Base-by-base conservation (phyloP, 495 filamentous ascomycete genomes). In the Clavariopsis aquatica region DNA sequence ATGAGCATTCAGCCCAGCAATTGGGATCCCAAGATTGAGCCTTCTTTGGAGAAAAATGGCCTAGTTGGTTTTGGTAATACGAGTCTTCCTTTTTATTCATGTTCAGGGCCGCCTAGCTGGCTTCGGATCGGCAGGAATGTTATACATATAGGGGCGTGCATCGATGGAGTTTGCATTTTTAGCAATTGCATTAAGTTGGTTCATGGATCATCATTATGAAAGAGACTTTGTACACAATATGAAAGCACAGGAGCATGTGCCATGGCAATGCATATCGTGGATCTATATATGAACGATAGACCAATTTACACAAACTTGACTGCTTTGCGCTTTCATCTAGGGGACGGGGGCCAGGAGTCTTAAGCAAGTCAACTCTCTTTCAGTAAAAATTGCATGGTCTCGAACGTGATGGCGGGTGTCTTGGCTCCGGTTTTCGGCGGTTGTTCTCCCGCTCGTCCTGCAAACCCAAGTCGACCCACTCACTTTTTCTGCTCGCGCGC, bases 341-440 rank as follows among this genome's bases (percentile, higher is more conserved):
- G n/a, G 10, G 49, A 52, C 27, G 49, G 49, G n/a, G n/a, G n/a
- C n/a, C n/a, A 52, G 49, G 19, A 24, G 26, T 52, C 31, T 19
- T 19, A 52, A n/a, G n/a, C n/a, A n/a, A n/a, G n/a, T n/a, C n/a
- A n/a, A n/a, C n/a, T n/a, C n/a, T n/a, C n/a, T n/a, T n/a, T n/a
- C n/a, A n/a, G n/a, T n/a, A n/a, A n/a, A n/a, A n/a, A n/a, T n/a
- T n/a, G n/a, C n/a, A n/a, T n/a, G n/a, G n/a, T n/a, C n/a, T n/a
- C n/a, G n/a, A n/a, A n/a, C n/a, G n/a, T n/a, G n/a, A n/a, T n/a
- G n/a, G n/a, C n/a, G n/a, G n/a, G n/a, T n/a, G 51, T 43, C 27
- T 45, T 47, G 60, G 60, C 51, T 63, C 60, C 60, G 60, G 51
- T 63, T 46, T 63, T 63, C 60, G 60, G 60, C 60, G 60, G 51